Conservation (phyloP, 805 yeast genomes). For the Sugiyamaella lignohabitans region DNA sequence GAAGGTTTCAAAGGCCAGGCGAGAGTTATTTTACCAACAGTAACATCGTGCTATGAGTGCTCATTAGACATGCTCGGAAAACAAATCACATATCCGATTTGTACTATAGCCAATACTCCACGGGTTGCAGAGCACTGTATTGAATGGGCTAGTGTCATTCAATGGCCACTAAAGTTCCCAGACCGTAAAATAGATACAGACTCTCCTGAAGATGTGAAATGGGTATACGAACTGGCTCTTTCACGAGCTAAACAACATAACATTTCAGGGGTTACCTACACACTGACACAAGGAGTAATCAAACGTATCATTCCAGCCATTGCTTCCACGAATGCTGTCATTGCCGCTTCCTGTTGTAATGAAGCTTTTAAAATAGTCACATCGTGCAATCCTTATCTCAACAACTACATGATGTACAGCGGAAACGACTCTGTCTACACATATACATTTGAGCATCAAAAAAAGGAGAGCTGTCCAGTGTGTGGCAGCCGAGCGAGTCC, state of each 20-base stretch:
- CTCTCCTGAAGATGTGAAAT: constrained; percentile 53
- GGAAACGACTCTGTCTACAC: constrained; percentile 77
- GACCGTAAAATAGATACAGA: constrained; percentile 59
- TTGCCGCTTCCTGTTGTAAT: constrained; percentile 83
- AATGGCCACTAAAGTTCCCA: constrained; percentile 53
- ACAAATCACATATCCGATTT: constrained; percentile 70
- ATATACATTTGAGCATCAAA: constrained; percentile 60
- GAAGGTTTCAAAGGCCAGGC: constrained; percentile 93
- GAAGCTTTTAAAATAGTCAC: constrained; percentile 79
- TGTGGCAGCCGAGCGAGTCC: constrained; percentile 46
- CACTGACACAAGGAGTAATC: constrained; percentile 76
- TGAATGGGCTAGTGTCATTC: constrained; percentile 76
- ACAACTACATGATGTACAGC: constrained; percentile 80
- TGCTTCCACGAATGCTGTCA: constrained; percentile 87
- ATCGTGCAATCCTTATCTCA: constrained; percentile 55
- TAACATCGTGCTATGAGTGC: constrained; percentile 91
- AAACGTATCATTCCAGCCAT: constrained; percentile 91
- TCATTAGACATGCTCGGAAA: constrained; percentile 62
- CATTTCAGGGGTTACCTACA: constrained; percentile 64
- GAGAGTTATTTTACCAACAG: constrained; percentile 75
- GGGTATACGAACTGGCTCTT: constrained; percentile 51
- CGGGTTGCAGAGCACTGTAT: constrained; percentile 90
- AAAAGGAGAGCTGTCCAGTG: constrained; percentile 60
- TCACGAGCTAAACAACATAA: constrained; percentile 57
- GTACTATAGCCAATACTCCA: constrained; percentile 94